A percentile compares a stretch with the other conserved stretches of the same genome.
These are phyloP conservation scores for Closterium sp. DNA, from an alignment of 139 green algal species.

Conservation along the genomic window DNA sequence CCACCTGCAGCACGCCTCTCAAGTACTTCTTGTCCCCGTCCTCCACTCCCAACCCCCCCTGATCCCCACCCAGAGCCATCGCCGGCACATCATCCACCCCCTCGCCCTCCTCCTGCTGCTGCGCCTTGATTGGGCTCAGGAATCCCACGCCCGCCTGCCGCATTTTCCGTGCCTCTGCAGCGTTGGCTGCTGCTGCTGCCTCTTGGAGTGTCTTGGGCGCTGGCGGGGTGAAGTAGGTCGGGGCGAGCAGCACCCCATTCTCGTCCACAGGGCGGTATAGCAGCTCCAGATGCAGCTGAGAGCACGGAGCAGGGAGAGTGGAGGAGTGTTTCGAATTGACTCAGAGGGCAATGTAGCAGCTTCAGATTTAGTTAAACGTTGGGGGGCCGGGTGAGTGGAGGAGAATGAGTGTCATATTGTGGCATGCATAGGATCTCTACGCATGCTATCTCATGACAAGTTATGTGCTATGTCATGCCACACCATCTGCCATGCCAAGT, in stretches of 20 bases:
- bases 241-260: neutral
- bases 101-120: neutral
- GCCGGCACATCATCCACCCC: neutral
- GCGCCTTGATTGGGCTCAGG: neutral
- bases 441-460: no score
- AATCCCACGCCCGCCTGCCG: neutral
- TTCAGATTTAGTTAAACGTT: no score
- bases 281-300: slow-evolving; percentile 37
- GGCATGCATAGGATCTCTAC: no score
- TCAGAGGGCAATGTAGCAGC: no score
- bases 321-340: neutral
- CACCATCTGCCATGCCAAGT: no score
- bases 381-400: no score
- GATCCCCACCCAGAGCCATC: neutral
- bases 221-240: neutral
- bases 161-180: neutral
- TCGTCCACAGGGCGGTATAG: slow-evolving; percentile 29
- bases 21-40: neutral
- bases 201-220: neutral
- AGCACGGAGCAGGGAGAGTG: no score
- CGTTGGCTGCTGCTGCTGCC: neutral
- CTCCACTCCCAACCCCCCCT: neutral
- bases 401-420: no score
- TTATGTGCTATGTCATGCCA: no score
- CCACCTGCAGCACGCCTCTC: slow-evolving; percentile 38